Conservation (phyloP, 768 basidiomycete genomes). For the Boletus reticuloceps region DNA sequence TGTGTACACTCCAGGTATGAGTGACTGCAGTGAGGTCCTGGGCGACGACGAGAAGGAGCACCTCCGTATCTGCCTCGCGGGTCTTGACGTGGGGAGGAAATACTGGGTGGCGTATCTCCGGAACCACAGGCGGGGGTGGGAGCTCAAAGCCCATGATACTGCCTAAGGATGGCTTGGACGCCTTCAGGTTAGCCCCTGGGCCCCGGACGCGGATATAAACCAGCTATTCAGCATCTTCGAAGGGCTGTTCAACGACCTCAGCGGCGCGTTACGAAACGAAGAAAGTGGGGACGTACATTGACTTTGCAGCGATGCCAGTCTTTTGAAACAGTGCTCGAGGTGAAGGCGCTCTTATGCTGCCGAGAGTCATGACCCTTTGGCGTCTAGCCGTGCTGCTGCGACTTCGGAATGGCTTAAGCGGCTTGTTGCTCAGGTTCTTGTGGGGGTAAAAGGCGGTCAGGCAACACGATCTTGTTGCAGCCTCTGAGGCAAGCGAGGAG, state of each 20-base stretch:
- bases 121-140: conserved; percentile 66
- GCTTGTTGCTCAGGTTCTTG: conserved; percentile 63
- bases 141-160: conserved; percentile 54
- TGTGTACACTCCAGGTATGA: conserved; percentile 57
- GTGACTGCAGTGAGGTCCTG: conserved; percentile 18
- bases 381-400: conserved; percentile 82
- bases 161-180: conserved; percentile 37
- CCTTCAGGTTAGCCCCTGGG: conserved; percentile 35
- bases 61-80: too few species aligned
- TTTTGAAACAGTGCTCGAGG: too few species aligned
- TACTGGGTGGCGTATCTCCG: conserved; percentile 41
- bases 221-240: conserved; percentile 54
- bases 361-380: conserved; percentile 89
- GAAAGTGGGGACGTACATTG: conserved; percentile 50
- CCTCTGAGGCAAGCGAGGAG: conserved; percentile 25
- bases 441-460: conserved; percentile 80
- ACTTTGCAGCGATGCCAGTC: conserved; percentile 27
- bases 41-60: too few species aligned
- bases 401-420: conserved; percentile 67
- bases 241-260: conserved; percentile 30
- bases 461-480: conserved; percentile 54
- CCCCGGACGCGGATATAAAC: conserved; percentile 69
- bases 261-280: not conserved
- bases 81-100: conserved; percentile 17
- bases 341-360: conserved; percentile 48